Conservation (phyloP, 1,284 basidiomycete species). For the Psilocybe mexicana region DNA sequence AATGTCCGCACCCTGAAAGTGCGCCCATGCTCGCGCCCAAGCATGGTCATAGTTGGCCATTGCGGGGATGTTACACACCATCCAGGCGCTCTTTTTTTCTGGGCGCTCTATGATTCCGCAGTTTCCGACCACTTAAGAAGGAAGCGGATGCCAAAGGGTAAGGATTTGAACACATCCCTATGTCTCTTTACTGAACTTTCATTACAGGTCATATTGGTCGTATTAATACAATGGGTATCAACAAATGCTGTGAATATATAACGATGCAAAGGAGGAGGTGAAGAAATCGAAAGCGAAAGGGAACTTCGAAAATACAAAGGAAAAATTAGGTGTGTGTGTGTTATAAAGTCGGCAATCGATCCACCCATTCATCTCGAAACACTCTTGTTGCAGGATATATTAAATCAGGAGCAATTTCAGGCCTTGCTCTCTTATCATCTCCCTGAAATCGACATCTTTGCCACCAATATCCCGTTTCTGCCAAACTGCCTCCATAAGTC, state of each 20-base stretch:
- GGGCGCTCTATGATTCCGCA: conserved; percentile 16
- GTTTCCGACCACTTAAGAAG: background rate
- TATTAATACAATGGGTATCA: conserved; percentile 1
- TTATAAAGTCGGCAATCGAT: conserved; percentile 13
- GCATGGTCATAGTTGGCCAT: conserved; percentile 3
- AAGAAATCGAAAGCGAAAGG: conserved; percentile 5
- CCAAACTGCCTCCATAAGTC: conserved; percentile 69
- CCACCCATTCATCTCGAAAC: conserved; percentile 9
- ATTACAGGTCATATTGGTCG: conserved; percentile 3
- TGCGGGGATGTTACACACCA: conserved; percentile 1
- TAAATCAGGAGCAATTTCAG: conserved; percentile 58
- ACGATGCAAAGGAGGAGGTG: background rate
- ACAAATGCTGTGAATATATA: conserved; percentile 1
- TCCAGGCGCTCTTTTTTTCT: conserved; percentile 10
- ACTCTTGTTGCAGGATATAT: conserved; percentile 8
- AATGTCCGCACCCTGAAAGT: conserved; percentile 3
- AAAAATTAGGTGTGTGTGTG: conserved; percentile 22
- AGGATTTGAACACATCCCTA: background rate
- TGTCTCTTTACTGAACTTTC: background rate
- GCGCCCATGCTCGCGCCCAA: conserved; percentile 16
- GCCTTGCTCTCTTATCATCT: conserved; percentile 54
- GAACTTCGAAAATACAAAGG: background rate
- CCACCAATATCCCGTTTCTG: conserved; percentile 56
- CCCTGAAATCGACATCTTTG: conserved; percentile 61
- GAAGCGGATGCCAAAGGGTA: background rate